Evolutionary conservation across 2,329 filamentous ascomycete genomes (phyloP).

Genomic region (Cladosporium sp.): DNA sequence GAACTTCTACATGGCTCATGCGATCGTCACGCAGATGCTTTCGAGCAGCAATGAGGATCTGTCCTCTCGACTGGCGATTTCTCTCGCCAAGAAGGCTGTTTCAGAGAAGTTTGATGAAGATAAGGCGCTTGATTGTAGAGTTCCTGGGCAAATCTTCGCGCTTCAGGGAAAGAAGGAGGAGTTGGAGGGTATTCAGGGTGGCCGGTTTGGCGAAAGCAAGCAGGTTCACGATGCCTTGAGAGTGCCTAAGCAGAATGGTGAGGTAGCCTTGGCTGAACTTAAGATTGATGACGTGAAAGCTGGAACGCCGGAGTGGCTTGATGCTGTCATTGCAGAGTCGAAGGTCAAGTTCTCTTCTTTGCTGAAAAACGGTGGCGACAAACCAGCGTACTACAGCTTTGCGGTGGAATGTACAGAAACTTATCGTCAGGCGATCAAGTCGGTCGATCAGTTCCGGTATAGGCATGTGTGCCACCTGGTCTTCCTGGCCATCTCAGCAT

Average conservation of each 20-base stretch:
- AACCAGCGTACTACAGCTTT: conserved; percentile 4
- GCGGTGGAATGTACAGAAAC: conserved; percentile 1
- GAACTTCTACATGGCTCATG: conserved; percentile 31
- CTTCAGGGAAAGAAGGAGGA: conserved; percentile 24
- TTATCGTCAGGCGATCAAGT: conserved; percentile 9
- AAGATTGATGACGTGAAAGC: conserved; percentile 1
- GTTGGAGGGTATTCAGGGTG: conserved; percentile 21
- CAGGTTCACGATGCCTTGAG: conserved; percentile 26
- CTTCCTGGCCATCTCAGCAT: conserved; percentile 30
- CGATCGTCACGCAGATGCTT: conserved; percentile 29
- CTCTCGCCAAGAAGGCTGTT: conserved; percentile 29
- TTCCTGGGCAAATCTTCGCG: conserved; percentile 31
- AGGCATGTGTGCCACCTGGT: conserved; percentile 10
- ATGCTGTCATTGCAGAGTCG: conserved; percentile 7
- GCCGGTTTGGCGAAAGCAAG: conserved; percentile 25
- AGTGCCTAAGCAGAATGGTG: conserved; percentile 12
- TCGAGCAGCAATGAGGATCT: conserved; percentile 27
- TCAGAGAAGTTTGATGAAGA: conserved; percentile 29
- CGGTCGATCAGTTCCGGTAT: conserved; percentile 12
- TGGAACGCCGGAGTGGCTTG: conserved; percentile 11
- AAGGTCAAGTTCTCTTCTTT: conserved; percentile 1
- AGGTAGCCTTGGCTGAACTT: neutral
- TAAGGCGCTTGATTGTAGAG: conserved; percentile 26
- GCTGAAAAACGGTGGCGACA: neutral
- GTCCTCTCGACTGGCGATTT: conserved; percentile 25